Base-by-base conservation (phyloP, 371 early-diverging fungal species). In the Lichtheimia ornata region DNA sequence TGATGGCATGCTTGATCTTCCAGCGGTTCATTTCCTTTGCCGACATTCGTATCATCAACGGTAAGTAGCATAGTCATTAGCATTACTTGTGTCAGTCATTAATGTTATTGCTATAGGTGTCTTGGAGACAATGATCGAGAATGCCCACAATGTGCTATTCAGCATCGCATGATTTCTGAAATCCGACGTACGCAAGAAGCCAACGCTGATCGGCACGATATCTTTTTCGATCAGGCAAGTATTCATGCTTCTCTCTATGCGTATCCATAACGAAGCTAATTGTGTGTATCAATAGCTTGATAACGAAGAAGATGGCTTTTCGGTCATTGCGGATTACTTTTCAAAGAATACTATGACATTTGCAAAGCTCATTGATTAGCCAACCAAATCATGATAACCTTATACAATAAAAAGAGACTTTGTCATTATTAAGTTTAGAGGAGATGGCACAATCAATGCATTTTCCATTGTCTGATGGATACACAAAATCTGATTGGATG, bases 1-100 rank as follows among this genome's bases (percentile, higher is more conserved):
- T 61, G 79, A 85, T 22, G 89, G 90, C 15, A 86, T 87, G 40
- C 75, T 97, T 43, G 95, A 96, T 62, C 68, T 97, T 47, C 98
- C 98, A 0, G 88, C 91, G 17, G 81, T 96, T 0, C 95, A 96
- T 67, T 97, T 96, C 66, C 70, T 95, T 63, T 97, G 98, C 78
- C 83, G 88, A 55, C 97, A 97, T 58, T 92, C 95, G 47, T 97
- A 87, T 66, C 98, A 97, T 76, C 91, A 90, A 64, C 77, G 94
- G 74, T 95, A 84, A 51, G 28, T 7, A 7, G 5, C 5, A 47
- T 45, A 45, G 1, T 4, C 0, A 45, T 18, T 11, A 6, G 5
- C 18, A 17, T 47, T n/a, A 47, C 22, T 22, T 47, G n/a, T n/a
- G 11, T 0, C 47, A 47, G n/a, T 47, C 5, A 1, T 17, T 7